Base-by-base conservation (phyloP, 306 rosid genomes). In the Rubus idaeus region DNA sequence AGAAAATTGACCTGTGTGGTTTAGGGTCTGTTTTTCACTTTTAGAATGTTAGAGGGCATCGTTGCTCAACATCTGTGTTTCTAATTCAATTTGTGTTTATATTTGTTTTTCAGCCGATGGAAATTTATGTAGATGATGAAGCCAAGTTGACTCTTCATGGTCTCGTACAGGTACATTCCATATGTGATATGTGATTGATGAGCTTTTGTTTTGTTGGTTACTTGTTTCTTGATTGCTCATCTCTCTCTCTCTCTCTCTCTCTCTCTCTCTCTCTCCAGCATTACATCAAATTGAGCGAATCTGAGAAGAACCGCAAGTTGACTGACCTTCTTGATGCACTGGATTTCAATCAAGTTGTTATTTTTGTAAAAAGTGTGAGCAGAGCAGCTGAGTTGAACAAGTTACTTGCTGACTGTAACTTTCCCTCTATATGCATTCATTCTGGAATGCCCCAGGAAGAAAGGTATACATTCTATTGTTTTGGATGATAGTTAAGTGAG, bases 391-490 rank as follows among this genome's bases (percentile, higher is more conserved):
- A 91, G 84, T 79, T 91, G 81, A 89, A 91, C 87, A 89, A 89
- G 77, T 82, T 91, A 82, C 96, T 91, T 67, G 87, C 83, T 47
- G 96, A 89, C 65, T 87, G 90, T 78, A 91, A 91, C 78, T 91
- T 91, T 81, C 93, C 93, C 20, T 88, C 96, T 57, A 83, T 88
- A 72, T 89, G 93, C 83, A 89, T 91, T 78, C 93, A 91, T 81
- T 91, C 96, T 77, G 91, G 91, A 74, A 91, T 91, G 96, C 76
- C 91, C 47, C 96, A 91, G 80, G 96, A 91, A 86, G 96, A 91
- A 79, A 87, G 96, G 93, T 91, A 79, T 71, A 61, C 66, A 16
- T 20, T 73, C 40, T 13, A 16, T 73, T 45, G 8, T 39, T 12
- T 55, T 53, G 8, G 39, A 21, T 10, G 30, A 42, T 53, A 12